These are phyloP conservation scores for Sclerotinia minor DNA, from an alignment of 2,329 filamentous ascomycete genomes.

Conservation along the genomic window DNA sequence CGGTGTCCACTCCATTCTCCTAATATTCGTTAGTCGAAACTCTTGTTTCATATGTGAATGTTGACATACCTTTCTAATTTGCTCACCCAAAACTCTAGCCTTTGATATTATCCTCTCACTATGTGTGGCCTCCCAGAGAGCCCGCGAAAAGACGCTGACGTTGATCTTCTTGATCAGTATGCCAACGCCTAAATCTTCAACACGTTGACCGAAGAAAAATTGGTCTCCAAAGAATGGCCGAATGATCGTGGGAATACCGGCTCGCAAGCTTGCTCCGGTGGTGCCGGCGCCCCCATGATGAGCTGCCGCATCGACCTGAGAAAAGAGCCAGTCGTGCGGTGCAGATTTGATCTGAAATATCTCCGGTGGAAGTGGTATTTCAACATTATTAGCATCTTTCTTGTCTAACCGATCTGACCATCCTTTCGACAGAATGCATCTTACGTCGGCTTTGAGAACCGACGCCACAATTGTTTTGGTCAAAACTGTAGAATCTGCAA, in stretches of 20 bases:
- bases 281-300: slow-evolving; percentile 96
- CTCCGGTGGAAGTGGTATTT: slow-evolving; percentile 71
- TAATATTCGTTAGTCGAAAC: slow-evolving; percentile 46
- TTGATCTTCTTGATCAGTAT: slow-evolving; percentile 88
- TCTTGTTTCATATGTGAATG: background rate
- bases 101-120: slow-evolving; percentile 90
- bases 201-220: slow-evolving; percentile 87
- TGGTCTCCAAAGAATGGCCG: slow-evolving; percentile 98
- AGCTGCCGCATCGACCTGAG: slow-evolving; percentile 87
- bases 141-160: slow-evolving; percentile 78
- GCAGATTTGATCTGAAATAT: slow-evolving; percentile 87
- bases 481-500: slow-evolving; percentile 82
- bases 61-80: slow-evolving; percentile 75
- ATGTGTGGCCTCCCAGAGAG: slow-evolving; percentile 88
- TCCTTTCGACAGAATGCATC: slow-evolving; percentile 92
- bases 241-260: slow-evolving; percentile 90
- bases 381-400: slow-evolving; percentile 52
- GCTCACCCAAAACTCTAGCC: slow-evolving; percentile 76
- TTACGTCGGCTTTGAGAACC: slow-evolving; percentile 85
- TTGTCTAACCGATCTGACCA: slow-evolving; percentile 84
- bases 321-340: slow-evolving; percentile 96
- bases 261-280: slow-evolving; percentile 86
- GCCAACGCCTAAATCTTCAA: slow-evolving; percentile 92
- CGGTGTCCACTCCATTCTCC: slow-evolving; percentile 88
- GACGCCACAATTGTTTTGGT: slow-evolving; percentile 92